Percentiles rank a stretch among this genome's conserved stretches.
Evolutionary conservation across 345 rosid genomes (phyloP).

Genomic region (Brassica juncea): DNA sequence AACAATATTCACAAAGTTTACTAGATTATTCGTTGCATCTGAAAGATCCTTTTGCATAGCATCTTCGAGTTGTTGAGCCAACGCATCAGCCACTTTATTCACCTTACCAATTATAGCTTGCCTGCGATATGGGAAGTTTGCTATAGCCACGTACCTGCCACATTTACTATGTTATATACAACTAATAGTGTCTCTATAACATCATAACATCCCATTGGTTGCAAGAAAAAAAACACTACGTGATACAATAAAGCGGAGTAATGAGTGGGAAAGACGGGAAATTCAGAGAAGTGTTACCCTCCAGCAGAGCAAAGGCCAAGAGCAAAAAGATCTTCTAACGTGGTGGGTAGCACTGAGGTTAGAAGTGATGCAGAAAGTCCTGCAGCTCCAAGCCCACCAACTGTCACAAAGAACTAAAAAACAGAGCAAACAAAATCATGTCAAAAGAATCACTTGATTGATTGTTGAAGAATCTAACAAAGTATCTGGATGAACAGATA

Average conservation of each 20-base stretch:
- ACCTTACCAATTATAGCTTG: conserved; percentile 64
- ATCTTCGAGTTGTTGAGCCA: conserved; percentile 74
- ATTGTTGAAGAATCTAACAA: not conserved
- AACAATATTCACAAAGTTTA: conserved; percentile 52
- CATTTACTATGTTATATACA: conserved; percentile 15
- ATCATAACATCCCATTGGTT: conserved; percentile 9
- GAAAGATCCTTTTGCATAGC: conserved; percentile 86
- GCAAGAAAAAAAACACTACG: not conserved
- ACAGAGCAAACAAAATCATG: conserved; percentile 16
- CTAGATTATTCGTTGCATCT: conserved; percentile 53
- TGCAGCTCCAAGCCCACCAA: conserved; percentile 92
- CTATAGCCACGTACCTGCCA: conserved; percentile 70
- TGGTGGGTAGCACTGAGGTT: conserved; percentile 80
- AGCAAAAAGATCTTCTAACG: conserved; percentile 92
- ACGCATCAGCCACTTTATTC: conserved; percentile 60
- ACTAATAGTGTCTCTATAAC: not conserved
- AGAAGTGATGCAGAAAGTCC: conserved; percentile 89
- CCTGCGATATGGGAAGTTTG: conserved; percentile 75
- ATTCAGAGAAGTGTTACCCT: conserved; percentile 55
- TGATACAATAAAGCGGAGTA: not conserved
- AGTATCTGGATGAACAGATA: conserved; percentile 11
- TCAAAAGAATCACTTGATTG: not conserved
- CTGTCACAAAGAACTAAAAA: conserved; percentile 71
- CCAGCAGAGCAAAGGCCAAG: conserved; percentile 95
- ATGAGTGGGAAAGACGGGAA: conserved; percentile 6